A percentile compares a stretch with the other conserved stretches of the same genome.
phyloP scores from a whole-genome alignment of 1,284 basidiomycete genomes.

The Cystobasidium slooffiae region DNA sequence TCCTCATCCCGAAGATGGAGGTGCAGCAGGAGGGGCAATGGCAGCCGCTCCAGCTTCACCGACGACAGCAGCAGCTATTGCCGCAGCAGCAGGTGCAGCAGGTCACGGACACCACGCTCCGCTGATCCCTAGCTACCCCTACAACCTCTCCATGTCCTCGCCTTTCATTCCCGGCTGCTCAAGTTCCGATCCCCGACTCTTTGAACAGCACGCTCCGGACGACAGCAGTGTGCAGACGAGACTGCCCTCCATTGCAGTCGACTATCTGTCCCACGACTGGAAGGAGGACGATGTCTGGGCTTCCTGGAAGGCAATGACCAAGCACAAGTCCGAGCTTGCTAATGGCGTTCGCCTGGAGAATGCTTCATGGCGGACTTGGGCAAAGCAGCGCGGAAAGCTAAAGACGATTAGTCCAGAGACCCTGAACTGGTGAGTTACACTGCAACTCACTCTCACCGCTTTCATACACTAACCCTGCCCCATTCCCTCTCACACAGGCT shows the following conservation, averaged over 20 bases:
- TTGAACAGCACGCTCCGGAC: constrained; percentile 51
- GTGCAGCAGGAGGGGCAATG: no score
- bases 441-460: background rate
- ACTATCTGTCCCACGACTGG: constrained; percentile 88
- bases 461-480: background rate
- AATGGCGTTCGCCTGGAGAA: constrained; percentile 96
- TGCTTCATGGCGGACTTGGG: constrained; percentile 98
- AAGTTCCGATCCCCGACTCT: constrained; percentile 1
- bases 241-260: constrained; percentile 66
- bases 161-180: constrained; percentile 46
- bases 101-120: constrained; percentile 17
- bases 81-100: constrained; percentile 21
- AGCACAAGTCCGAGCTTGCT: constrained; percentile 96
- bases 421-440: constrained; percentile 84
- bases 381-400: constrained; percentile 96
- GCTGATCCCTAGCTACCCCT: constrained; percentile 55
- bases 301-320: constrained; percentile 97
- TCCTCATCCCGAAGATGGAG: background rate
- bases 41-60: background rate
- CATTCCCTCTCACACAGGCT: constrained; percentile 68
- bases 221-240: constrained; percentile 62
- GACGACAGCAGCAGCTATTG: background rate
- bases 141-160: constrained; percentile 54
- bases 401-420: constrained; percentile 96
- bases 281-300: constrained; percentile 98